Evolutionary conservation across 2,329 filamentous ascomycete species (phyloP).

Genomic region (Xylaria sp.): DNA sequence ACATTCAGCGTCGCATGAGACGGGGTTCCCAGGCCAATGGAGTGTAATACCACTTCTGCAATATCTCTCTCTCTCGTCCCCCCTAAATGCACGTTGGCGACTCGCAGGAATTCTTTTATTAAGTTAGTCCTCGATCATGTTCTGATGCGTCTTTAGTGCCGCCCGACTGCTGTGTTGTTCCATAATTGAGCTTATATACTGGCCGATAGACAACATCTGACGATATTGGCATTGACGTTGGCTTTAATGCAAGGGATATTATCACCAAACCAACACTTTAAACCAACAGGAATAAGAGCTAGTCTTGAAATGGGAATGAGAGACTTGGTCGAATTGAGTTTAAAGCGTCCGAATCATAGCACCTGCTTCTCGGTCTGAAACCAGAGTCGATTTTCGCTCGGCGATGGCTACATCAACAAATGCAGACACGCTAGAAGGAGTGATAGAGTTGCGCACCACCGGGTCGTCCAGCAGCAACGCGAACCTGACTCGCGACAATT

Average conservation of each 20-base stretch:
- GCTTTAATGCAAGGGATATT: neutral
- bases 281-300: neutral
- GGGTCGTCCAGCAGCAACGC: constrained; percentile 7
- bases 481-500: neutral
- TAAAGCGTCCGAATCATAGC: neutral
- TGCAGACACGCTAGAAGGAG: neutral
- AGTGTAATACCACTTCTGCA: neutral
- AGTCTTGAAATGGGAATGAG: neutral
- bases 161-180: neutral
- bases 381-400: neutral
- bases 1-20: constrained; percentile 9
- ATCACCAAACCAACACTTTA: neutral
- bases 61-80: neutral
- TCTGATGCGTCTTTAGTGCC: neutral
- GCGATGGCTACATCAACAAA: constrained; percentile 16
- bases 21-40: neutral
- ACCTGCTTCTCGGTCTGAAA: neutral
- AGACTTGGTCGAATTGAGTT: neutral
- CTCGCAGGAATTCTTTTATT: neutral
- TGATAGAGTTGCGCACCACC: constrained; percentile 21
- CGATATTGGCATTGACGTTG: neutral
- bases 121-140: neutral
- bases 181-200: neutral
- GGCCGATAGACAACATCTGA: neutral
- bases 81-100: neutral